Base-by-base conservation (phyloP, 495 filamentous ascomycete species). In the Trichoderma virens region DNA sequence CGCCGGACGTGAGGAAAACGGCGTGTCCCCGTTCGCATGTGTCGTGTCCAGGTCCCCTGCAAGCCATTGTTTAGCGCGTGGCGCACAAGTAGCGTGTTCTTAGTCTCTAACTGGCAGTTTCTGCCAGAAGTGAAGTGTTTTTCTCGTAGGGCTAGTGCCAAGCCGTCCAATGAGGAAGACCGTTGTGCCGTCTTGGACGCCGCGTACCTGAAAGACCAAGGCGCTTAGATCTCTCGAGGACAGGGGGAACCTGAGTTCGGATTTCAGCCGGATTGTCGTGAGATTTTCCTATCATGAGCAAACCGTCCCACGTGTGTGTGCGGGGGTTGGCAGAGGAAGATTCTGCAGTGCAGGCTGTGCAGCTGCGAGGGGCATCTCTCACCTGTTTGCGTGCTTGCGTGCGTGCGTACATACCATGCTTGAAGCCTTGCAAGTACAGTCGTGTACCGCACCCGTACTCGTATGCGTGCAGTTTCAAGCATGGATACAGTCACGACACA, bases 201-300 rank as follows among this genome's bases (percentile, higher is more conserved):
- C 23, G 18, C 27, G 27, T 27, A 28, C 51, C 51, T 56, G 51
- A 56, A 30, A 56, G 43, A 47, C 43, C 18, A n/a, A 56, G 51
- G 51, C 51, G 51, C 51, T 56, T 56, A 56, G 51, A 56, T 56
- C 51, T 27, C 23, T 9, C 41, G n/a, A 56, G 51, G 51, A n/a
- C 43, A 47, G 51, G 51, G 51, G 51, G 51, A 18, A 23, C 27
- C 23, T 27, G 18, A 27, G 9, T 56, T 30, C 51, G 51, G 51
- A 56, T 27, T 56, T 56, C 51, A 56, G 23, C 51, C 51, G 51
- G 51, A 56, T 56, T 56, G 51, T 56, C 51, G 23, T 28, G 7
- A n/a, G 27, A 56, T 16, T 56, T 56, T 13, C 51, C 51, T 0
- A 13, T 56, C 25, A 16, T 18, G 51, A 56, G 13, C 51, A 56